phyloP scores from a whole-genome alignment of 371 early-diverging fungal species.

The Actinomortierella ambigua region DNA sequence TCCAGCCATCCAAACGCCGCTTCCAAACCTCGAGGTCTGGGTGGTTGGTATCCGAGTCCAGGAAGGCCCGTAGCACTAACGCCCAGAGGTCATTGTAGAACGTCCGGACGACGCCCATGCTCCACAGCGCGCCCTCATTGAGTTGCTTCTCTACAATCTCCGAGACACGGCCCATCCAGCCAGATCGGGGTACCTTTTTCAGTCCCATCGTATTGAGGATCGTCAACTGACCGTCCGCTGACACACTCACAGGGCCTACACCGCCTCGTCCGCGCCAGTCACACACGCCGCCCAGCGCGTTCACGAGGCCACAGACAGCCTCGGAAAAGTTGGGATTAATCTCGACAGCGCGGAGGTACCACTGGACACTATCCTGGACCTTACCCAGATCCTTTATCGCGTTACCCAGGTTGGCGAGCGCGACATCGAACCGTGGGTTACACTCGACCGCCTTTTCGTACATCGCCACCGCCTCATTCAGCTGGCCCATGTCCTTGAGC shows the following conservation, averaged over 20 bases:
- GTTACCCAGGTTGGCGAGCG: constrained; percentile 90
- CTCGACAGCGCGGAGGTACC: constrained; percentile 85
- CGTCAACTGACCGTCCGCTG: constrained; percentile 18
- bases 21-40: constrained; percentile 25
- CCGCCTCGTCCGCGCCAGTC: constrained; percentile 87
- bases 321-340: constrained; percentile 92
- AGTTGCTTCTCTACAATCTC: constrained; percentile 84
- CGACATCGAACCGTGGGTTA: constrained; percentile 89
- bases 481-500: constrained; percentile 86
- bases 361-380: constrained; percentile 86
- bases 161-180: constrained; percentile 83
- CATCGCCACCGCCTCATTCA: constrained; percentile 83
- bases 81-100: constrained; percentile 42
- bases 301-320: constrained; percentile 90
- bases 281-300: constrained; percentile 86
- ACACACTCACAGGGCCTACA: constrained; percentile 50
- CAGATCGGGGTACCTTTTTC: constrained; percentile 47
- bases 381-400: constrained; percentile 89
- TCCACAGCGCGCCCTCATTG: constrained; percentile 66
- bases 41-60: constrained; percentile 44
- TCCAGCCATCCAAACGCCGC: constrained; percentile 24
- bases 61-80: constrained; percentile 42
- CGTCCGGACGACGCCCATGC: constrained; percentile 52
- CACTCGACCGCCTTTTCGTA: constrained; percentile 88
- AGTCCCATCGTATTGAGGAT: constrained; percentile 4